Evolutionary conservation across 2,329 filamentous ascomycete genomes (phyloP).

Genomic region (Colletotrichum somersetense): DNA sequence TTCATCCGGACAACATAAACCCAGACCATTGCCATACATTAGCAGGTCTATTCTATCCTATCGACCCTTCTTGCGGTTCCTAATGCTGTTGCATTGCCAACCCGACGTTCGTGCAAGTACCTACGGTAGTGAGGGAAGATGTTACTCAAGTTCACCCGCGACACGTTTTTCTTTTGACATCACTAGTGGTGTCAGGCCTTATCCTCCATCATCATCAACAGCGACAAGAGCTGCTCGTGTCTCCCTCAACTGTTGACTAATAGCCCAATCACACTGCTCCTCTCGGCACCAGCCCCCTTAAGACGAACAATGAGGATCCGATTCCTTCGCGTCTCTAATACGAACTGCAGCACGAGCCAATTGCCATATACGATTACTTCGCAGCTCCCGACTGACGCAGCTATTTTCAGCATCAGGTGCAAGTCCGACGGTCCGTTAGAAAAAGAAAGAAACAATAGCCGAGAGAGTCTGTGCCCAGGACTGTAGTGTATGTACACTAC

Average conservation of each 20-base stretch:
- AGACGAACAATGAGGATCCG: conserved; percentile 11
- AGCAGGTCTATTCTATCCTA: too few species aligned
- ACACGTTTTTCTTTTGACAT: background rate
- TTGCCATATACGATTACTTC: background rate
- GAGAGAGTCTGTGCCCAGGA: background rate
- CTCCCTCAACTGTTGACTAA: background rate
- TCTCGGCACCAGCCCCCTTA: background rate
- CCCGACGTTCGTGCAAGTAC: background rate
- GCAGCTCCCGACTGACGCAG: background rate
- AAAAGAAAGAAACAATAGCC: background rate
- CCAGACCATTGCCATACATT: background rate
- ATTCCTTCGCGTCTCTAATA: conserved; percentile 33
- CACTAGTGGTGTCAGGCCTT: background rate
- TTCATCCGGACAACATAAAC: conserved; percentile 11
- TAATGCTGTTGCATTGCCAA: background rate
- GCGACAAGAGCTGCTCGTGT: background rate
- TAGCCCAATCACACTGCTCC: conserved; percentile 18
- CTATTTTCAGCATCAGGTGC: conserved; percentile 35
- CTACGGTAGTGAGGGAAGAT: background rate
- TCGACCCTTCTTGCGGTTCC: conserved; percentile 1
- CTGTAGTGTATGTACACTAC: too few species aligned
- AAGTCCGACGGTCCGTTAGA: background rate
- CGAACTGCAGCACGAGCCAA: conserved; percentile 36
- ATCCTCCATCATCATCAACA: background rate
- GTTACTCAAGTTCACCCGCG: conserved; percentile 7